A percentile compares a stretch with the other conserved stretches of the same genome.
phyloP scores from a whole-genome alignment of 805 yeast genomes.

The Cyberlindnera mycetangii region DNA sequence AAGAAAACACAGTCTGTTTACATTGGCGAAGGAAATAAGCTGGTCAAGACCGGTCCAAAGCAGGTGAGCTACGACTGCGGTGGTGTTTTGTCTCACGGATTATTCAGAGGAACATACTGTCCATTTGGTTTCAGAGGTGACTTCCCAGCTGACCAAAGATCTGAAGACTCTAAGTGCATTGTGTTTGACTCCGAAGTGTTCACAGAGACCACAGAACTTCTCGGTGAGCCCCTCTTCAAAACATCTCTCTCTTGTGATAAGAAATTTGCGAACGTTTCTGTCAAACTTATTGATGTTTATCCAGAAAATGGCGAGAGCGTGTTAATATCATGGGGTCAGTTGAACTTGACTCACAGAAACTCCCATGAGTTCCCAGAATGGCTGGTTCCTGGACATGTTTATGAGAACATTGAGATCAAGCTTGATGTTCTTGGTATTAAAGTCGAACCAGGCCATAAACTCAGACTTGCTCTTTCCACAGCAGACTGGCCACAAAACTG shows the following conservation, averaged over 20 bases:
- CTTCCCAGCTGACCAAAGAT: constrained; percentile 43
- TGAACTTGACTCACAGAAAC: constrained; percentile 40
- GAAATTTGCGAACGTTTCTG: constrained; percentile 38
- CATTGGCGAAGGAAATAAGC: constrained; percentile 15
- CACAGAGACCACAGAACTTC: constrained; percentile 25
- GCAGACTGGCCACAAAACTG: constrained; percentile 48
- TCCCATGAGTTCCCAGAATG: constrained; percentile 40
- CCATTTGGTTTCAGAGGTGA: constrained; percentile 47
- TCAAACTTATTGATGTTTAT: constrained; percentile 38
- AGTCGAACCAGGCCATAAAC: constrained; percentile 34
- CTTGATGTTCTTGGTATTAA: constrained; percentile 41
- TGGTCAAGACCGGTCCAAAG: neutral
- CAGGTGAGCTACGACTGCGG: constrained; percentile 22
- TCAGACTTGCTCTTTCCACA: constrained; percentile 41
- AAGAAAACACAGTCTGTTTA: constrained; percentile 17
- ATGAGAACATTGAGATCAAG: constrained; percentile 33
- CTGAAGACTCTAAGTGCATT: constrained; percentile 40
- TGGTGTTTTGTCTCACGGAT: constrained; percentile 40
- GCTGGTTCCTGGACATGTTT: constrained; percentile 31
- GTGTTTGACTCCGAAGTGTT: constrained; percentile 34
- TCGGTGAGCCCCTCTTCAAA: constrained; percentile 38
- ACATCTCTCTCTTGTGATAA: constrained; percentile 35
- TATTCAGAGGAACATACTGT: constrained; percentile 44
- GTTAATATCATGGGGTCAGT: constrained; percentile 44
- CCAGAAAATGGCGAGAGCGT: constrained; percentile 32